Percentiles rank a stretch among this genome's conserved stretches.
phyloP scores from a whole-genome alignment of 495 filamentous ascomycete species.

The Penicillium silybi region DNA sequence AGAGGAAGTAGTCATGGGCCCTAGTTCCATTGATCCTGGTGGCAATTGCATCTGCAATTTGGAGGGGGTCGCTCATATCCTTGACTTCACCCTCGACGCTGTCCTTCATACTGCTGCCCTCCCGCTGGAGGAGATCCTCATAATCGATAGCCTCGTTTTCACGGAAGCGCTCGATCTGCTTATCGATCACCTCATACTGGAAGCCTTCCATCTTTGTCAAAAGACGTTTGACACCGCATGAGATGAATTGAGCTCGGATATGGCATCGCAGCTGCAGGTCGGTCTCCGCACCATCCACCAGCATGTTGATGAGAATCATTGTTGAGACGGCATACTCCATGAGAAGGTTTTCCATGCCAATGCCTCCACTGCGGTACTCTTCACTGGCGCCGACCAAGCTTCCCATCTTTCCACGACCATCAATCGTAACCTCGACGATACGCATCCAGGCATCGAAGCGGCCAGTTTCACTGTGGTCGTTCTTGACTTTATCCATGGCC shows the following conservation, averaged over 20 bases:
- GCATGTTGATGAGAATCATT: conserved; percentile 92
- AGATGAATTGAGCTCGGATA: conserved; percentile 92
- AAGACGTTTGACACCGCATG: conserved; percentile 92
- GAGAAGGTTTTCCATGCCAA: conserved; percentile 96
- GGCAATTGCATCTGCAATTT: conserved; percentile 93
- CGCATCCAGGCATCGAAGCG: conserved; percentile 99
- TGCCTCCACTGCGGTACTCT: conserved; percentile 93
- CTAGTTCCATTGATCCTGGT: conserved; percentile 77
- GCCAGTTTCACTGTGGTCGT: conserved; percentile 84
- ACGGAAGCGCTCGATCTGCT: conserved; percentile 91
- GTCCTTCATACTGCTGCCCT: conserved; percentile 86
- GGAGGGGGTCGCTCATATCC: conserved; percentile 87
- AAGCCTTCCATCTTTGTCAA: conserved; percentile 97
- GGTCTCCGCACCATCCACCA: conserved; percentile 84
- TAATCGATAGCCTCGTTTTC: conserved; percentile 97
- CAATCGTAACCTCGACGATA: conserved; percentile 94
- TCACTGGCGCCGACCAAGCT: conserved; percentile 95
- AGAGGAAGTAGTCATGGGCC: conserved; percentile 92
- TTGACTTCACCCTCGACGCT: conserved; percentile 86
- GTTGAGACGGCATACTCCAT: conserved; percentile 99
- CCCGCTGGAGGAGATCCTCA: conserved; percentile 90
- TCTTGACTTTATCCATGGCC: conserved; percentile 89
- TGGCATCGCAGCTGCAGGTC: conserved; percentile 91
- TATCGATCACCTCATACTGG: conserved; percentile 97
- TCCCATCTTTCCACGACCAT: conserved; percentile 97